These are phyloP conservation scores for Kluyveromyces sp. DNA, from an alignment of 1,139 yeast genomes.

Conservation along the genomic window DNA sequence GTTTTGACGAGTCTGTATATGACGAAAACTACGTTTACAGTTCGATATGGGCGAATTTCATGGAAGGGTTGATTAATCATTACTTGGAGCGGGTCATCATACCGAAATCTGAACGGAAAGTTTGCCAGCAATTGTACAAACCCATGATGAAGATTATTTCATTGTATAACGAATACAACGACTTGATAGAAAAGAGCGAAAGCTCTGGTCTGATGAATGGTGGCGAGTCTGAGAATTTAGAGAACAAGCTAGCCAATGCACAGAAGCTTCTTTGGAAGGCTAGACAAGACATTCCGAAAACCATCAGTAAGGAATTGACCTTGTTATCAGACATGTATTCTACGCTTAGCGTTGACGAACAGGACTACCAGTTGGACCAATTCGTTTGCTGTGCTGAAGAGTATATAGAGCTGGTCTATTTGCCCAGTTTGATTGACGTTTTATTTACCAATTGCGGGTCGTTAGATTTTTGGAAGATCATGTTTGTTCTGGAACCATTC, in stretches of 20 bases:
- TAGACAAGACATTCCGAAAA: slow-evolving; percentile 31
- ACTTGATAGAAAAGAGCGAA: slow-evolving; percentile 30
- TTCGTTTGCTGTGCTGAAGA: slow-evolving; percentile 33
- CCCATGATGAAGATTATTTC: slow-evolving; percentile 32
- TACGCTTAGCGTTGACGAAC: slow-evolving; percentile 30
- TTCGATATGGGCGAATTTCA: slow-evolving; percentile 32
- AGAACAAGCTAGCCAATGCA: slow-evolving; percentile 27
- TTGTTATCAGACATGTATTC: slow-evolving; percentile 31
- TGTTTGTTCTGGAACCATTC: slow-evolving; percentile 30
- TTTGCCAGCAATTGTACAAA: slow-evolving; percentile 30
- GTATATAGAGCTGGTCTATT: slow-evolving; percentile 29
- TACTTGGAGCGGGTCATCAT: slow-evolving; percentile 30
- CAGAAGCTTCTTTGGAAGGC: slow-evolving; percentile 31
- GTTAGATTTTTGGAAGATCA: slow-evolving; percentile 27
- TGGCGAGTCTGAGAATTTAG: slow-evolving; percentile 11
- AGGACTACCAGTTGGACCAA: slow-evolving; percentile 30
- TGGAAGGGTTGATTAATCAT: slow-evolving; percentile 32
- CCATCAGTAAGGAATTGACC: slow-evolving; percentile 29
- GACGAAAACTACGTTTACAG: slow-evolving; percentile 31
- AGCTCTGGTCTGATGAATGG: slow-evolving; percentile 26
- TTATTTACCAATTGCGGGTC: slow-evolving; percentile 27
- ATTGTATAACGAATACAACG: slow-evolving; percentile 29
- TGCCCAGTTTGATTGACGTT: slow-evolving; percentile 28
- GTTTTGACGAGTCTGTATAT: slow-evolving; percentile 24
- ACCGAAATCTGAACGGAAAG: slow-evolving; percentile 31